Evolutionary conservation across 78 protist species (phyloP).

Genomic region (Pelomyxa schiedti): DNA sequence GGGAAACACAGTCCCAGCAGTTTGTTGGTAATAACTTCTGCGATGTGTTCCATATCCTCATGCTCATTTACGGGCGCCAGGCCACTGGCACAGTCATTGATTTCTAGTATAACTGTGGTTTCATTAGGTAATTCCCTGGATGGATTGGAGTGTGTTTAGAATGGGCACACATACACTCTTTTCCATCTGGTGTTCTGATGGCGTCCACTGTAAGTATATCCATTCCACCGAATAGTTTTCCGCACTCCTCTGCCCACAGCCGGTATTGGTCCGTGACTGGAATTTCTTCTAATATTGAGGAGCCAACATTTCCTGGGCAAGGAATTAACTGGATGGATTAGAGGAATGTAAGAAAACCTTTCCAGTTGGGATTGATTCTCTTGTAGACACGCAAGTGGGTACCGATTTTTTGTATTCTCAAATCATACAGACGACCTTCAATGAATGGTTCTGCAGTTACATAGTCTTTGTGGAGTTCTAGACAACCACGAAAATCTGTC

Average conservation of each 20-base stretch:
- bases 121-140: too few species aligned
- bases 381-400: slow-evolving; percentile 1
- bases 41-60: too few species aligned
- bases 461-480: not conserved
- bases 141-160: too few species aligned
- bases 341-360: too few species aligned
- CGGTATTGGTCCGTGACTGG: slow-evolving; percentile 2
- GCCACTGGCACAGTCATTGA: too few species aligned
- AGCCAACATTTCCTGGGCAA: slow-evolving; percentile 4
- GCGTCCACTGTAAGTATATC: slow-evolving; percentile 3
- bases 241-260: not conserved
- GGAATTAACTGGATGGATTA: too few species aligned
- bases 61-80: too few species aligned
- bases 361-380: not conserved
- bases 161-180: too few species aligned
- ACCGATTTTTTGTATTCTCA: not conserved
- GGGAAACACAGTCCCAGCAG: too few species aligned
- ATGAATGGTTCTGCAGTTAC: not conserved
- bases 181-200: not conserved
- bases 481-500: not conserved
- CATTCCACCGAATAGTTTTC: not conserved
- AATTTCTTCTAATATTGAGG: not conserved
- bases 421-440: not conserved
- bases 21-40: too few species aligned
- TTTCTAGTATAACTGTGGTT: too few species aligned